Evolutionary conservation across 768 basidiomycete species (phyloP).

Genomic region (Mycena metata): DNA sequence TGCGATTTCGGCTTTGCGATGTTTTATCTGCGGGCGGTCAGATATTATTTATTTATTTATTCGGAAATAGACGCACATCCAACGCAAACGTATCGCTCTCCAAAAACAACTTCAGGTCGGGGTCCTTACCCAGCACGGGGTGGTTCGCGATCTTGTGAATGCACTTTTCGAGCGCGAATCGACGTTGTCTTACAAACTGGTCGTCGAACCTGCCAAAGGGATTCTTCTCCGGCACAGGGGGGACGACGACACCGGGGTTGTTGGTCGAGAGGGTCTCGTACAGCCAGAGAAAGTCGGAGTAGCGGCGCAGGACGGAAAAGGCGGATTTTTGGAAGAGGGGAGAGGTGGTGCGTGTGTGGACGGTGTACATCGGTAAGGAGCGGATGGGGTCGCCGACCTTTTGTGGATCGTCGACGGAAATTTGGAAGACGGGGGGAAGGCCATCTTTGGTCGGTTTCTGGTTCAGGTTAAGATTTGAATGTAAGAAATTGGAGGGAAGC

Average conservation of each 20-base stretch:
- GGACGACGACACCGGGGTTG: slow-evolving; percentile 97
- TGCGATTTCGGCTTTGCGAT: slow-evolving; percentile 81
- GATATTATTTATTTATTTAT: background rate
- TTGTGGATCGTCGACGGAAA: slow-evolving; percentile 97
- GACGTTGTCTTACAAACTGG: slow-evolving; percentile 89
- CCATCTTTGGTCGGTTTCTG: slow-evolving; percentile 57
- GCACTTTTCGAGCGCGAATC: slow-evolving; percentile 88
- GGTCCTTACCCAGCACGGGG: slow-evolving; percentile 88
- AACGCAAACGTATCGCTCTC: slow-evolving; percentile 93
- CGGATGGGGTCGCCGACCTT: slow-evolving; percentile 97
- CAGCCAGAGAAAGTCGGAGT: slow-evolving; percentile 98
- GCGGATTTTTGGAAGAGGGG: slow-evolving; percentile 84
- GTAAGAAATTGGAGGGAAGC: slow-evolving; percentile 31
- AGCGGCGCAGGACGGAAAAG: slow-evolving; percentile 96
- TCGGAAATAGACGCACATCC: slow-evolving; percentile 70
- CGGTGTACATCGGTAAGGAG: slow-evolving; percentile 96
- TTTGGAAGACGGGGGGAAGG: slow-evolving; percentile 80
- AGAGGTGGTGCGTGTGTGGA: slow-evolving; percentile 91
- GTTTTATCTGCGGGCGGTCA: slow-evolving; percentile 77
- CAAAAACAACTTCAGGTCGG: slow-evolving; percentile 90
- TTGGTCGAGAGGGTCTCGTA: slow-evolving; percentile 90
- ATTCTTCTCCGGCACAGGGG: slow-evolving; percentile 96
- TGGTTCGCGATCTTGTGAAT: slow-evolving; percentile 95
- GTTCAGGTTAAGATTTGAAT: background rate
- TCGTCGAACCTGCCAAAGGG: slow-evolving; percentile 94